Evolutionary conservation across 2,329 filamentous ascomycete genomes (phyloP), one percentile per base, ranked within the genome.

Genomic region (Fusarium transvaalense): DNA sequence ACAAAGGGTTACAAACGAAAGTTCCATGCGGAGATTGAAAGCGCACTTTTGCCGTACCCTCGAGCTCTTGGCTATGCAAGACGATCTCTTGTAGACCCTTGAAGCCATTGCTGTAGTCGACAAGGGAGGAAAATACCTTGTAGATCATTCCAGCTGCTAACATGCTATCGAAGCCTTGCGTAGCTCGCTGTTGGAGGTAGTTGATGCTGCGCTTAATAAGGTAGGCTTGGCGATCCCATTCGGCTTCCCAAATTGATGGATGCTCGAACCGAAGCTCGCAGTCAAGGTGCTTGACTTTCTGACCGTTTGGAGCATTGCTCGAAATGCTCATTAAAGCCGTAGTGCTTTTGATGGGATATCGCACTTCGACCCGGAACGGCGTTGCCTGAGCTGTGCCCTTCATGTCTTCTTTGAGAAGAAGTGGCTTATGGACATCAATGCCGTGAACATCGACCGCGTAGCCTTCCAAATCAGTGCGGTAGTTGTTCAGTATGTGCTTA

Each of bases 161-260:
- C 10, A 61, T 63, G 2, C 72, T 69, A 1, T 66, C 68, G 21
- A 71, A 48, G 8, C 74, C 72, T 8, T 68, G 35, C 2, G 68
- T 52, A 9, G 71, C 64, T 10, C 69, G 53, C 4, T 51, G 32
- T 19, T 84, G 81, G 4, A 91, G 83, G 27, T 82, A 79, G 21
- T 89, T 82, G 56, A 91, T 84, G 57, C 89, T 86, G 23, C 83
- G 84, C 72, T 88, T 87, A 75, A 95, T 88, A 35, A 93, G 83
- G 75, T 94, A 74, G 4, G 61, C 38, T 21, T 61, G 69, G 5
- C 69, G 63, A 17, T 72, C 68, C 74, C 73, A 75, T 34, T 74
- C 64, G 1, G 34, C 60, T 14, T 17, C 32, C 67, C 69, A 72
- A 6, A 19, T 25, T 2, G 37, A 34, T 3, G 50, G 50, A 10